Percentiles rank a stretch among this genome's conserved stretches.
These are phyloP conservation scores for Kwoniella europaea DNA, from an alignment of 768 basidiomycete species.

Conservation along the genomic window DNA sequence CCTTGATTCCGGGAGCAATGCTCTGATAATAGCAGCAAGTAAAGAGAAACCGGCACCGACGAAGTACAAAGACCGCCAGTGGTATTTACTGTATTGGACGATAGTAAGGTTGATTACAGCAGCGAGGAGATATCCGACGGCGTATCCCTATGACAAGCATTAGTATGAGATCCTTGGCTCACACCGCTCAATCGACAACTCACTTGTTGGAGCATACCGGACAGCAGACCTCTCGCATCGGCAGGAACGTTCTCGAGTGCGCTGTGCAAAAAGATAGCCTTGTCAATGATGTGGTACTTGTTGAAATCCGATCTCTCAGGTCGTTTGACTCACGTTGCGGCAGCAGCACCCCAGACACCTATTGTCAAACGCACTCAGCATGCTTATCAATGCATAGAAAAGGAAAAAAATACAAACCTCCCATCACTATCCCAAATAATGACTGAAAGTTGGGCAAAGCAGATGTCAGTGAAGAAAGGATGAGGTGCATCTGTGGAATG, in stretches of 20 bases:
- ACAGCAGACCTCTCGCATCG: conserved; percentile 80
- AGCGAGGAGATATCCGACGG: conserved; percentile 81
- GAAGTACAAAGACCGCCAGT: conserved; percentile 85
- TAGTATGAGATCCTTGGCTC: neutral
- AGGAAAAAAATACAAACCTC: conserved; percentile 22
- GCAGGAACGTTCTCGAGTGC: conserved; percentile 88
- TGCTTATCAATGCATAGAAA: neutral
- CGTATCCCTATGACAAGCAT: neutral
- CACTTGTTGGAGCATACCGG: conserved; percentile 78
- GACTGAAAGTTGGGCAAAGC: conserved; percentile 48
- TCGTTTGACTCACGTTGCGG: conserved; percentile 52
- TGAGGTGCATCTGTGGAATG: neutral
- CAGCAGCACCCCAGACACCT: conserved; percentile 78
- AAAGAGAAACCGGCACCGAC: conserved; percentile 71
- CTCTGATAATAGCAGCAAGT: conserved; percentile 71
- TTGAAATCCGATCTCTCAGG: neutral
- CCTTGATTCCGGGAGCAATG: conserved; percentile 75
- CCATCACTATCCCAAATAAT: conserved; percentile 69
- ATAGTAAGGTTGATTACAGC: conserved; percentile 76
- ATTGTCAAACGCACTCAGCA: neutral
- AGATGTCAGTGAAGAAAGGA: conserved; percentile 54
- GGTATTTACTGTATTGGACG: conserved; percentile 51
- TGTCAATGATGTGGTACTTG: neutral
- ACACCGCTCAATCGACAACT: neutral
- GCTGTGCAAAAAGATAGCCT: conserved; percentile 56